These are phyloP conservation scores for Gossypium sturtianum DNA, from an alignment of 345 rosid genomes.

Conservation along the genomic window DNA sequence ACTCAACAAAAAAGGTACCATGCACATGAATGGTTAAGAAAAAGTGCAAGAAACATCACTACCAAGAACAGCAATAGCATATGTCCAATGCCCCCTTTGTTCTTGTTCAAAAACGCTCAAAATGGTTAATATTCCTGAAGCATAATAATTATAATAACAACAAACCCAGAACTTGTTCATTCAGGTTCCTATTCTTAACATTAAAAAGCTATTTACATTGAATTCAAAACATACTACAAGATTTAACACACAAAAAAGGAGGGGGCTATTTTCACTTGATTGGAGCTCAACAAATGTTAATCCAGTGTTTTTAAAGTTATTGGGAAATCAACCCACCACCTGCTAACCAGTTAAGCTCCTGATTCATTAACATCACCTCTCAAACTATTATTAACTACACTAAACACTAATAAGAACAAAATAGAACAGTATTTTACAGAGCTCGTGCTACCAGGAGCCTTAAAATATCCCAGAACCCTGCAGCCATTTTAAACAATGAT, in stretches of 20 bases:
- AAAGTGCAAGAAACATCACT: not conserved
- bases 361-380: conserved; percentile 9
- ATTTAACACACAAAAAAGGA: conserved; percentile 5
- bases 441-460: conserved; percentile 32
- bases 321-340: conserved; percentile 4
- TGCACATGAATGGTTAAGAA: not conserved
- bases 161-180: conserved; percentile 8
- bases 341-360: conserved; percentile 21
- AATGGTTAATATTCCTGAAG: not conserved
- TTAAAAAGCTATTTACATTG: conserved; percentile 23
- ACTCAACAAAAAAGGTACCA: not conserved
- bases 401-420: conserved; percentile 21
- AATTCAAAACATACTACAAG: conserved; percentile 11
- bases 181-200: conserved; percentile 10
- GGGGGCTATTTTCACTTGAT: conserved; percentile 16
- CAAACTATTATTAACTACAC: conserved; percentile 16
- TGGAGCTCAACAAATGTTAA: conserved; percentile 12
- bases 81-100: not conserved
- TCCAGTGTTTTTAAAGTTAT: not conserved
- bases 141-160: too few relatives aligned
- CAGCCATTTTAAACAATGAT: not conserved
- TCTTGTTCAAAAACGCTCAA: not conserved
- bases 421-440: conserved; percentile 30
- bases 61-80: not conserved
- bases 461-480: conserved; percentile 38